These are phyloP conservation scores for Claviceps sp. DNA, from an alignment of 2,329 filamentous ascomycete species.

Conservation along the genomic window DNA sequence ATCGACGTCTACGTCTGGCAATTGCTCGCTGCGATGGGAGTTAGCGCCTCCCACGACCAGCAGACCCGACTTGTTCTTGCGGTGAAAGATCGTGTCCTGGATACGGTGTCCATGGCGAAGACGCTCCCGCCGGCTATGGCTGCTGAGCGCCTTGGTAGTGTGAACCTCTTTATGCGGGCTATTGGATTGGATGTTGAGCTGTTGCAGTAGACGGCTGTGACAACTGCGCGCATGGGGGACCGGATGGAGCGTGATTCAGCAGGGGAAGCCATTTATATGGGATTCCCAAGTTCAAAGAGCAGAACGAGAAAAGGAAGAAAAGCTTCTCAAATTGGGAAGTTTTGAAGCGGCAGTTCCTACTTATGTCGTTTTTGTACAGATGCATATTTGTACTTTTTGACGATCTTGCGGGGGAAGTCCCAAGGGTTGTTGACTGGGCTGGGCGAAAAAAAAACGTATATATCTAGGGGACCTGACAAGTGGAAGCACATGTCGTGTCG, in stretches of 20 bases:
- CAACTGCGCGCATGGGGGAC: slow-evolving; percentile 5
- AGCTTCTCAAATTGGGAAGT: too few relatives aligned
- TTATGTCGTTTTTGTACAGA: too few relatives aligned
- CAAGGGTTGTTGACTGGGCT: not conserved
- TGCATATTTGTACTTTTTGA: too few relatives aligned
- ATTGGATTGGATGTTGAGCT: slow-evolving; percentile 95
- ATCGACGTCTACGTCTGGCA: slow-evolving; percentile 98
- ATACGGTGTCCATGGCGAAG: slow-evolving; percentile 81
- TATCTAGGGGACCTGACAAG: slow-evolving; percentile 5
- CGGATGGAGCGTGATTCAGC: not conserved
- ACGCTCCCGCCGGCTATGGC: slow-evolving; percentile 79
- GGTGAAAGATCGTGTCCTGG: slow-evolving; percentile 96
- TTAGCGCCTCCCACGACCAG: slow-evolving; percentile 84
- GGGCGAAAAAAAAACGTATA: not conserved
- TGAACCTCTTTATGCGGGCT: slow-evolving; percentile 96
- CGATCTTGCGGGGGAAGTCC: too few relatives aligned
- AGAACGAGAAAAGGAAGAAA: too few relatives aligned
- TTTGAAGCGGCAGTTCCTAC: too few relatives aligned
- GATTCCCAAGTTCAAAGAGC: too few relatives aligned
- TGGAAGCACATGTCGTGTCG: not conserved
- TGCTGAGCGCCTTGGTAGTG: slow-evolving; percentile 70
- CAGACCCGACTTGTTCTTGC: slow-evolving; percentile 89
- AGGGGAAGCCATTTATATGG: not conserved
- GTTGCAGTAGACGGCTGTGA: slow-evolving; percentile 21
- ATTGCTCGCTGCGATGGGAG: slow-evolving; percentile 87